These are phyloP conservation scores for Lasiodiplodia gonubiensis DNA, from an alignment of 2,329 filamentous ascomycete genomes.

Conservation along the genomic window DNA sequence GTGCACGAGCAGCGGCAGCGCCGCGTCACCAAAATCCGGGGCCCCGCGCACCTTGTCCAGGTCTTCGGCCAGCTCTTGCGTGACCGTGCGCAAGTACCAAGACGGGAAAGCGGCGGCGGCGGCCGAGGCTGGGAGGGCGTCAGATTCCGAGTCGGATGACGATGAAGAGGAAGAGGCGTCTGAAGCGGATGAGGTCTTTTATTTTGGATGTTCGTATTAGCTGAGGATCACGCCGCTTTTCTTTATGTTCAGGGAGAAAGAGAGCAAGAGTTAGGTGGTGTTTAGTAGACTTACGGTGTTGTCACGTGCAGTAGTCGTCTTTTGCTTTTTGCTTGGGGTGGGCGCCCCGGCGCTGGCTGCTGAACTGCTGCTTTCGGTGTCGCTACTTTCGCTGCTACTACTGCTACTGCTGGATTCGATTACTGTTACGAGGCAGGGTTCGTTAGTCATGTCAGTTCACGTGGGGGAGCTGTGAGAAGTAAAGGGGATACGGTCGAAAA, in stretches of 20 bases:
- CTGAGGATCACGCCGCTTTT: neutral
- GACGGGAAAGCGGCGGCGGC: conserved; percentile 56
- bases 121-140: neutral
- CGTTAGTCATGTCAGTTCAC: neutral
- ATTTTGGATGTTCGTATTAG: too few relatives aligned
- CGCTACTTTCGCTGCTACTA: conserved; percentile 12
- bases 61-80: conserved; percentile 74
- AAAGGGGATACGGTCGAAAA: neutral
- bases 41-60: conserved; percentile 72
- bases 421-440: neutral
- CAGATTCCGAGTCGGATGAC: neutral
- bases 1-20: conserved; percentile 67
- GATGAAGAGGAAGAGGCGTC: neutral
- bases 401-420: conserved; percentile 17
- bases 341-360: neutral
- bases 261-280: neutral
- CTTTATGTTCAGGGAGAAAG: neutral
- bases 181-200: neutral
- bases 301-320: neutral
- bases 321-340: conserved; percentile 17
- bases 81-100: conserved; percentile 72
- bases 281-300: neutral
- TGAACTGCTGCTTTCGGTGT: conserved; percentile 7
- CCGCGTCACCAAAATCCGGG: conserved; percentile 72
- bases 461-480: neutral